phyloP scores from a whole-genome alignment of 1,284 basidiomycete genomes.

The Malassezia sympodialis region DNA sequence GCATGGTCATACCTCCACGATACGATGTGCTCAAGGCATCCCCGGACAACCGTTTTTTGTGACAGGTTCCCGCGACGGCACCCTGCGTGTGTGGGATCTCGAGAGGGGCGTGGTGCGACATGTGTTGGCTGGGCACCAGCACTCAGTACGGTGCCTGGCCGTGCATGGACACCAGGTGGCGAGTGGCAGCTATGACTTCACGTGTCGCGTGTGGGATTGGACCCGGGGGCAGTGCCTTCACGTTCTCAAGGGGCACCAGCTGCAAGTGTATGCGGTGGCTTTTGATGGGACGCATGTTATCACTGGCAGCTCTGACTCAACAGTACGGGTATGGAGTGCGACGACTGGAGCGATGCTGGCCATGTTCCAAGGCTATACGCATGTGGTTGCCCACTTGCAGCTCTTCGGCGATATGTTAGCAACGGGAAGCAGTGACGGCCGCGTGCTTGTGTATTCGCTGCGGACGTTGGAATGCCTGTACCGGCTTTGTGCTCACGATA shows the following conservation, averaged over 20 bases:
- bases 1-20: conserved; percentile 76
- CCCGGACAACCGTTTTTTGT: conserved; percentile 78
- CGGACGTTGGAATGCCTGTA: conserved; percentile 53
- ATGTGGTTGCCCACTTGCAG: conserved; percentile 86
- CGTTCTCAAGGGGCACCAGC: conserved; percentile 74
- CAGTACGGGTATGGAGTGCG: conserved; percentile 43
- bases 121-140: conserved; percentile 66
- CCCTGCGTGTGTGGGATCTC: conserved; percentile 86
- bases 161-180: conserved; percentile 69
- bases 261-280: conserved; percentile 85
- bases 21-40: conserved; percentile 79
- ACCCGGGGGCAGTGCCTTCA: conserved; percentile 60
- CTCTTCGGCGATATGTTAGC: conserved; percentile 63
- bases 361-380: conserved; percentile 81
- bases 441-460: conserved; percentile 79
- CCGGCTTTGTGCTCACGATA: conserved; percentile 60
- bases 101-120: conserved; percentile 63
- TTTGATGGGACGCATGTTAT: conserved; percentile 78
- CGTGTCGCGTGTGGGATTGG: conserved; percentile 49
- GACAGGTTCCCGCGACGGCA: conserved; percentile 67
- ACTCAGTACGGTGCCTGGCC: conserved; percentile 79
- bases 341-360: conserved; percentile 70
- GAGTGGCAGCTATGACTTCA: conserved; percentile 81
- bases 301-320: conserved; percentile 62
- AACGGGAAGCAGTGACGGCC: conserved; percentile 86